phyloP scores from a whole-genome alignment of 805 yeast species.

The Starmerella stellata region DNA sequence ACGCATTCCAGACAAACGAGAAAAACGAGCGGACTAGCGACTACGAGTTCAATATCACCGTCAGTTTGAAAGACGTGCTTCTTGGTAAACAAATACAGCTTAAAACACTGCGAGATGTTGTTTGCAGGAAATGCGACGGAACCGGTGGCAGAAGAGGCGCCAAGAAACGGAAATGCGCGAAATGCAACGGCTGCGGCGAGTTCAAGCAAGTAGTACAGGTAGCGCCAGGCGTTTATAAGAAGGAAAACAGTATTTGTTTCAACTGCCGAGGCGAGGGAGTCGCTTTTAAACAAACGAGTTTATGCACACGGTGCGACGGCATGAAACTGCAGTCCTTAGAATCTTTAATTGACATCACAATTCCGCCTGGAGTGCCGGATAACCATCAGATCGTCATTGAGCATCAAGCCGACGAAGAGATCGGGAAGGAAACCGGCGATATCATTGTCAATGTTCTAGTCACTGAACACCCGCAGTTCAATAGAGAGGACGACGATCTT shows the following conservation, averaged over 20 bases:
- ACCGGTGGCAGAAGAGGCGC: slow-evolving; percentile 53
- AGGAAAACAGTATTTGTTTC: slow-evolving; percentile 41
- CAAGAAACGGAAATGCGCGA: slow-evolving; percentile 35
- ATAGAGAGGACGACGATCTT: slow-evolving; percentile 46
- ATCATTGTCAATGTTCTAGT: slow-evolving; percentile 45
- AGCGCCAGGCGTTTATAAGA: slow-evolving; percentile 60
- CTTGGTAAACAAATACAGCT: slow-evolving; percentile 71
- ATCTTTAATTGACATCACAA: slow-evolving; percentile 56
- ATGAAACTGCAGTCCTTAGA: slow-evolving; percentile 41
- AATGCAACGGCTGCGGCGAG: slow-evolving; percentile 58
- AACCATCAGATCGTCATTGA: slow-evolving; percentile 42
- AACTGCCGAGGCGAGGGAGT: slow-evolving; percentile 58
- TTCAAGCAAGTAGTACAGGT: slow-evolving; percentile 42
- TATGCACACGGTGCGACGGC: slow-evolving; percentile 64
- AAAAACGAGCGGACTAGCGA: slow-evolving; percentile 35
- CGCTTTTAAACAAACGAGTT: slow-evolving; percentile 42
- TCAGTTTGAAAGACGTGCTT: slow-evolving; percentile 66
- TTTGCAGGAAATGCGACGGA: slow-evolving; percentile 62
- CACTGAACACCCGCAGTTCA: slow-evolving; percentile 31
- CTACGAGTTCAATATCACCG: slow-evolving; percentile 45
- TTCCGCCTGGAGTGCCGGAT: slow-evolving; percentile 50
- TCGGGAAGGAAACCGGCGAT: slow-evolving; percentile 62
- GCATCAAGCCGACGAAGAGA: slow-evolving; percentile 60
- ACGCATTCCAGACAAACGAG: slow-evolving; percentile 15
- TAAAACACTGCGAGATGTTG: slow-evolving; percentile 47